Evolutionary conservation across 2,329 filamentous ascomycete species (phyloP), one percentile per base, ranked within the genome.

Genomic region (Alternaria sp.): DNA sequence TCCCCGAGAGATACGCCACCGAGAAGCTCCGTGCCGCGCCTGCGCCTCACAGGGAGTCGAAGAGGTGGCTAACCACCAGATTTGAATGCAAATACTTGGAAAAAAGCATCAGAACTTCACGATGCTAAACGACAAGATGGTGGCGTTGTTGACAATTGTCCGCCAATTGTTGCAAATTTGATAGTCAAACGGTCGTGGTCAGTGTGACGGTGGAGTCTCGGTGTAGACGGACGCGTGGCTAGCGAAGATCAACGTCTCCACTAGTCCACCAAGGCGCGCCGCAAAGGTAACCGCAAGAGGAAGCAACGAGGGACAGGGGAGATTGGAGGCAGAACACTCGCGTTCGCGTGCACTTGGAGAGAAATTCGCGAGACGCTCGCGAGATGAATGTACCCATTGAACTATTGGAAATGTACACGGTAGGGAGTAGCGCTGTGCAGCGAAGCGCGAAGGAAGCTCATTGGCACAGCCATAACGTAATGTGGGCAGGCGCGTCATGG

Each of bases 211-310:
- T 48, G 53, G 61, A 51, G 61, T 32, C 43, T 39, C 30, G 36
- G 56, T 47, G 46, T 43, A 55, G 57, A 57, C 58, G 42, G 58
- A 63, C 61, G 61, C 61, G 61, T 63, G 61, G 61, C 61, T 60
- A 57, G 52, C 53, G 48, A 51, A 53, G 60, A 61, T 54, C 52
- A 47, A 61, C 52, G 39, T 54, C 53, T 38, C 57, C 52, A 60
- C 61, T 36, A 49, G 46, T 49, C 30, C 53, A 53, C 39, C 44
- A 48, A 53, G 34, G 57, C 51, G 44, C 52, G 60, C 52, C 57
- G 60, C 60, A 53, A 44, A 43, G 44, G 46, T 48, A 51, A 30
- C 46, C 51, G 38, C 24, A 51, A 44, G 39, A 54, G 58, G 58
- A n/a, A 61, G 42, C 32, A 44, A 43, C 16, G 18, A 48, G 18